Percentiles rank a stretch among this genome's conserved stretches.
phyloP scores from a whole-genome alignment of 139 green algal species.

The Ettlia oleoabundans region DNA sequence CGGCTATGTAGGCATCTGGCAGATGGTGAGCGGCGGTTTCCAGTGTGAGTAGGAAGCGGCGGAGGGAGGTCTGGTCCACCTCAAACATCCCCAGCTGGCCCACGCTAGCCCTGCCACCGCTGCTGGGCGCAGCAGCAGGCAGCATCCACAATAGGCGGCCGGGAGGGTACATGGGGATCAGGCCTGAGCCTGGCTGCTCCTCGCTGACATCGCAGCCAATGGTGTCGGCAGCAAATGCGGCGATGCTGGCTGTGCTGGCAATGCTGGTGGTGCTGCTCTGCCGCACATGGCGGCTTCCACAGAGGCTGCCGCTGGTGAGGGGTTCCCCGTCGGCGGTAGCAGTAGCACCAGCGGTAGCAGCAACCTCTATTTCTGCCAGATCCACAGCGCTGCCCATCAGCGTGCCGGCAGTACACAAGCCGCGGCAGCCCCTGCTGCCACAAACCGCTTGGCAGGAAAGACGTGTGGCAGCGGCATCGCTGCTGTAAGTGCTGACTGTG shows the following conservation, averaged over 20 bases:
- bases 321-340: no score
- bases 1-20: conserved; percentile 4
- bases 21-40: conserved; percentile 1
- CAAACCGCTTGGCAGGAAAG: no score
- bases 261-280: conserved; percentile 7
- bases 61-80: not conserved
- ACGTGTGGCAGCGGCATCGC: no score
- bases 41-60: conserved; percentile 22
- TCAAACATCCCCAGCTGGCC: not conserved
- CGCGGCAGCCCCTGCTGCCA: no score
- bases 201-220: not conserved
- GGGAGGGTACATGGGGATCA: conserved; percentile 29
- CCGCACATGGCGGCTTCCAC: no score
- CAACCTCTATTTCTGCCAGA: not conserved
- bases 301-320: not conserved
- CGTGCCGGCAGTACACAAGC: not conserved
- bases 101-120: not conserved
- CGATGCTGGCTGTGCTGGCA: conserved; percentile 3
- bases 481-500: no score
- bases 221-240: not conserved
- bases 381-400: not conserved
- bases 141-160: conserved; percentile 32
- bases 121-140: not conserved
- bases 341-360: not conserved
- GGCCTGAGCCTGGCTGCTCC: not conserved